Conservation (phyloP, 192 early-diverging fungal species). For the Obelidium mucronatum region DNA sequence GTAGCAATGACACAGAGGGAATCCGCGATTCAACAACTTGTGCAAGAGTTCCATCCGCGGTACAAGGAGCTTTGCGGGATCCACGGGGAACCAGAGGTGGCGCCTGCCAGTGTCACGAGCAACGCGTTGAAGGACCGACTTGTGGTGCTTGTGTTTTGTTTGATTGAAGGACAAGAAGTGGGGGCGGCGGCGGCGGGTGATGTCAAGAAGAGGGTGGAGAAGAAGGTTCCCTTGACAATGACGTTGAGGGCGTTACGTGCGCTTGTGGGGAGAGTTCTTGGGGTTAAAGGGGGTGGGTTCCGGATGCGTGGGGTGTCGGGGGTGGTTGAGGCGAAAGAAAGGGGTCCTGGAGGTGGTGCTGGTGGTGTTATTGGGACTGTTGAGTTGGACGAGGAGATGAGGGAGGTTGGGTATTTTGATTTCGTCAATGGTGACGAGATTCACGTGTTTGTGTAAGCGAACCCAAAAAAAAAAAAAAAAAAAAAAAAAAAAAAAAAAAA, state of each 20-base stretch:
- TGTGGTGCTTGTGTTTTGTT: constrained; percentile 12
- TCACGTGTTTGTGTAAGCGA: constrained; percentile 12
- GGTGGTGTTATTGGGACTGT: neutral
- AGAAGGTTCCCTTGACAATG: constrained; percentile 11
- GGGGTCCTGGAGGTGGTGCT: too few species aligned
- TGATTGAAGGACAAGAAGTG: constrained; percentile 17
- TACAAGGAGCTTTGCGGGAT: constrained; percentile 34
- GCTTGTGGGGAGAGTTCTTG: neutral
- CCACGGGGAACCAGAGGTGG: constrained; percentile 37
- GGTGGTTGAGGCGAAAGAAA: neutral
- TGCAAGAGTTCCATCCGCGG: constrained; percentile 43
- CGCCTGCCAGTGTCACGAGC: constrained; percentile 41
- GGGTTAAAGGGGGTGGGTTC: neutral
- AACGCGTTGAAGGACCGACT: constrained; percentile 47
- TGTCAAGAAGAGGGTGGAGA: constrained; percentile 9
- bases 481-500: too few species aligned
- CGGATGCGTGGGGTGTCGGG: neutral
- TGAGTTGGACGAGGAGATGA: neutral
- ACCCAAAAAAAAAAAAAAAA: too few species aligned
- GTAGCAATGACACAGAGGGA: neutral
- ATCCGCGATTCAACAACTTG: neutral
- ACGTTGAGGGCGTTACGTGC: constrained; percentile 6
- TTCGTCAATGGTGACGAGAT: neutral
- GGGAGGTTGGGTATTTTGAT: neutral
- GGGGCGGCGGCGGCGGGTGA: too few species aligned